Evolutionary conservation across 176 grass and related monocot genomes (phyloP).

Genomic region (Oropetium thomaeum): DNA sequence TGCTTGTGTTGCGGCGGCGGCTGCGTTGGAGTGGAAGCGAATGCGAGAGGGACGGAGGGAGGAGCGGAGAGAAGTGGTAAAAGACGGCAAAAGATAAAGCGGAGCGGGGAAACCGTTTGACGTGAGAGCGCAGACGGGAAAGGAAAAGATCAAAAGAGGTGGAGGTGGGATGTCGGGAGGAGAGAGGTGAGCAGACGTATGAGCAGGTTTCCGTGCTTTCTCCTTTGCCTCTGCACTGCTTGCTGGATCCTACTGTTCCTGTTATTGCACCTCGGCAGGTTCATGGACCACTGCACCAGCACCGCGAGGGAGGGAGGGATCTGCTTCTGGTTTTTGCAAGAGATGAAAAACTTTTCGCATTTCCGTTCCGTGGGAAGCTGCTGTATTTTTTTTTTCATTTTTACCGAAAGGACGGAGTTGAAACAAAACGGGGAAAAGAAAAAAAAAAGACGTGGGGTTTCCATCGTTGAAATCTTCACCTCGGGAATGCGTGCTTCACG

Average conservation of each 20-base stretch:
- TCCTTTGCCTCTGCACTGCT: neutral
- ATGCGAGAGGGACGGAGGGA: conserved; percentile 30
- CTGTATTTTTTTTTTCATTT: no score
- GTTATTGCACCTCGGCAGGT: neutral
- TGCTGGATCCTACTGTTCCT: neutral
- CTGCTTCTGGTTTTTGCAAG: neutral
- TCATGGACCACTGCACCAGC: neutral
- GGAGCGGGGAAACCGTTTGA: conserved; percentile 39
- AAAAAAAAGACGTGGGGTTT: neutral
- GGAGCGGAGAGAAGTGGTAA: neutral
- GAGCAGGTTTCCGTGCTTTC: neutral
- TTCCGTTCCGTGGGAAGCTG: no score
- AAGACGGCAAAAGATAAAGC: conserved; percentile 47
- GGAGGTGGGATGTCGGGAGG: conserved; percentile 32
- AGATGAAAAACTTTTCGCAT: no score
- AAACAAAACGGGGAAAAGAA: neutral
- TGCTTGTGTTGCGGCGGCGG: no score
- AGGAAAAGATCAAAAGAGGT: conserved; percentile 42
- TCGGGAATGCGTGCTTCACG: neutral
- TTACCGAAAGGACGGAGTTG: neutral
- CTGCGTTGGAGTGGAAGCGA: conserved; percentile 1
- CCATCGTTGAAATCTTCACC: neutral
- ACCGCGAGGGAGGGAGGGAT: neutral
- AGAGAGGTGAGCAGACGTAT: neutral
- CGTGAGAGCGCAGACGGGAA: conserved; percentile 46